Base-by-base conservation (phyloP, 306 rosid genomes). In the Oemleria cerasiformis region DNA sequence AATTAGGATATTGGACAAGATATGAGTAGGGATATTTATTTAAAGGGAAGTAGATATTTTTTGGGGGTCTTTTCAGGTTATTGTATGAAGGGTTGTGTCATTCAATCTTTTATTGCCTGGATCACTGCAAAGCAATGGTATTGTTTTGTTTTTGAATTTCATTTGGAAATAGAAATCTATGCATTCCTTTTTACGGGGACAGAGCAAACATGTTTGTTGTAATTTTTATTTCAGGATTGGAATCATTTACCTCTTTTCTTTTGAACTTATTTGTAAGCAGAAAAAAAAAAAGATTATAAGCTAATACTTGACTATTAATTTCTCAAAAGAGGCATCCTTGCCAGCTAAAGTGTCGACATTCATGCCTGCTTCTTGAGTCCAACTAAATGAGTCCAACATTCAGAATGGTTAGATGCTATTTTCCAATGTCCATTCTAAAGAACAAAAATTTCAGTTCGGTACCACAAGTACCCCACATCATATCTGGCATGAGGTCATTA, bases 1-100 rank as follows among this genome's bases (percentile, higher is more conserved):
- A 43, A 16, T 19, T 36, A 42, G 68, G 64, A 72, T 74, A 49
- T 38, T 69, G 7, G 74, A 53, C 19, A 41, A 66, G 19, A 44
- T 30, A 15, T 76, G 71, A 20, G 30, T 57, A 49, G 57, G 36
- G 36, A 30, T 30, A 30, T 30, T 30, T 30, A 3, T 30, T 30
- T 30, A 30, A 30, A 30, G 36, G 36, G 17, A 53, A 53, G 17
- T 19, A 8, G 5, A n/a, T 53, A 17, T n/a, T 10, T 51, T 7
- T 53, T 2, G 3, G 36, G 36, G 36, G 2, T 30, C 36, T 30
- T 30, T 30, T 30, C 36, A 30, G 36, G 36, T 30, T 30, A 1
- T 2, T 30, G 36, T 30, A 30, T 30, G 36, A 25, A 25, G 36
- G 36, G 0, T 2, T 4, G 36, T 2, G 36, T 30, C 36, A 30